Conservation (phyloP, 768 basidiomycete genomes). For the Amanita molliuscula region DNA sequence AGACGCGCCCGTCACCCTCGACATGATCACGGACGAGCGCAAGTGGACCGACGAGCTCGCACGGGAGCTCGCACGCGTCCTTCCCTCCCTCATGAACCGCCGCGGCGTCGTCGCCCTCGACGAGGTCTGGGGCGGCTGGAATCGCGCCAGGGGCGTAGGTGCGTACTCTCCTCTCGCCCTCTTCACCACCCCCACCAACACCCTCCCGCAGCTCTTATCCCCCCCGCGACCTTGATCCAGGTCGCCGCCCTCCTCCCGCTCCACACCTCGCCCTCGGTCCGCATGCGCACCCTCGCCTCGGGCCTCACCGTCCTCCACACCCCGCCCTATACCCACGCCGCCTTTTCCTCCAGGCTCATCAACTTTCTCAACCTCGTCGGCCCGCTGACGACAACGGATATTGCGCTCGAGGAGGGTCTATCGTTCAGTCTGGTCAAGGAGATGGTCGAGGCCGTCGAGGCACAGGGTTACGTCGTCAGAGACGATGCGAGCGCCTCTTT, state of each 20-base stretch:
- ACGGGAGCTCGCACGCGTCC: slow-evolving; percentile 65
- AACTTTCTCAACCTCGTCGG: slow-evolving; percentile 40
- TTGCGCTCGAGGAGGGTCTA: slow-evolving; percentile 63
- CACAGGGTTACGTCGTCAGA: slow-evolving; percentile 58
- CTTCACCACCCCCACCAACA: neutral
- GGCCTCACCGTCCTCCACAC: slow-evolving; percentile 80
- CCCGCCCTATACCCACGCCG: slow-evolving; percentile 56
- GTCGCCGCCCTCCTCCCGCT: slow-evolving; percentile 57
- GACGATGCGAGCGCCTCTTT: slow-evolving; percentile 49
- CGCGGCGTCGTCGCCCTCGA: slow-evolving; percentile 82
- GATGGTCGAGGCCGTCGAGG: slow-evolving; percentile 70
- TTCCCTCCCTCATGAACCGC: slow-evolving; percentile 65
- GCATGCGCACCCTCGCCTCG: slow-evolving; percentile 56
- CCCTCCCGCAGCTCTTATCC: slow-evolving; percentile 59
- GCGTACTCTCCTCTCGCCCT: slow-evolving; percentile 18
- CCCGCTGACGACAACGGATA: slow-evolving; percentile 51
- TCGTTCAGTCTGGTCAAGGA: slow-evolving; percentile 67
- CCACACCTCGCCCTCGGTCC: slow-evolving; percentile 60
- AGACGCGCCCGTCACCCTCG: slow-evolving; percentile 75
- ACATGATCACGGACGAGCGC: slow-evolving; percentile 79
- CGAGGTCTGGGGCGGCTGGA: slow-evolving; percentile 95
- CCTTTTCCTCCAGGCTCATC: slow-evolving; percentile 61
- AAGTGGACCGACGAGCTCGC: slow-evolving; percentile 76
- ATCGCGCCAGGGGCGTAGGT: slow-evolving; percentile 88
- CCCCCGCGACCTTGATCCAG: slow-evolving; percentile 78